Evolutionary conservation across 2,329 filamentous ascomycete species (phyloP).

Genomic region (Calonectria hongkongensis): DNA sequence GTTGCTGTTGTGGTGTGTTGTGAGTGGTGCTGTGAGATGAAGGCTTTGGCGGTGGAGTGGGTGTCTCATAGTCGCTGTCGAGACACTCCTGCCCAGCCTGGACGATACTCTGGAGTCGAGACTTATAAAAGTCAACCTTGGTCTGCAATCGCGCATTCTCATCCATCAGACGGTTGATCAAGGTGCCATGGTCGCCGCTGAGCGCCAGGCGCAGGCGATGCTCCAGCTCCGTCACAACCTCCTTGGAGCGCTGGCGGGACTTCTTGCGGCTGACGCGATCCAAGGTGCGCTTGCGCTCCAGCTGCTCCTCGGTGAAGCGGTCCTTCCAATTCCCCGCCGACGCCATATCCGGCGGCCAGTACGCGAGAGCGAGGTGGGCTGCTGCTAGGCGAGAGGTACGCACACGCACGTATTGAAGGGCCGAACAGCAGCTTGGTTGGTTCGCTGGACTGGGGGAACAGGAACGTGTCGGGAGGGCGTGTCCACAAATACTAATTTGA

Average conservation of each 20-base stretch:
- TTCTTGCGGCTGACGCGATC: neutral
- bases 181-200: neutral
- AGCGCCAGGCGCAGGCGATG: neutral
- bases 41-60: neutral
- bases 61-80: neutral
- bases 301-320: slow-evolving; percentile 24
- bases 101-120: neutral
- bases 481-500: too few relatives aligned
- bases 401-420: too few relatives aligned
- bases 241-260: slow-evolving; percentile 9
- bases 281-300: slow-evolving; percentile 1
- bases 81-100: slow-evolving; percentile 11
- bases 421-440: too few relatives aligned
- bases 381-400: too few relatives aligned
- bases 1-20: neutral
- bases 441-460: too few relatives aligned
- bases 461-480: too few relatives aligned
- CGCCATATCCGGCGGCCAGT: neutral
- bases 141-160: slow-evolving; percentile 3
- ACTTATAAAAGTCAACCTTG: neutral
- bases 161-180: slow-evolving; percentile 3
- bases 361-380: neutral
- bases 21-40: neutral
- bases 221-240: neutral
- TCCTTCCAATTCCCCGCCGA: slow-evolving; percentile 1